A percentile compares a stretch with the other conserved stretches of the same genome.
phyloP scores from a whole-genome alignment of 768 basidiomycete genomes.

The Collybia sordida region DNA sequence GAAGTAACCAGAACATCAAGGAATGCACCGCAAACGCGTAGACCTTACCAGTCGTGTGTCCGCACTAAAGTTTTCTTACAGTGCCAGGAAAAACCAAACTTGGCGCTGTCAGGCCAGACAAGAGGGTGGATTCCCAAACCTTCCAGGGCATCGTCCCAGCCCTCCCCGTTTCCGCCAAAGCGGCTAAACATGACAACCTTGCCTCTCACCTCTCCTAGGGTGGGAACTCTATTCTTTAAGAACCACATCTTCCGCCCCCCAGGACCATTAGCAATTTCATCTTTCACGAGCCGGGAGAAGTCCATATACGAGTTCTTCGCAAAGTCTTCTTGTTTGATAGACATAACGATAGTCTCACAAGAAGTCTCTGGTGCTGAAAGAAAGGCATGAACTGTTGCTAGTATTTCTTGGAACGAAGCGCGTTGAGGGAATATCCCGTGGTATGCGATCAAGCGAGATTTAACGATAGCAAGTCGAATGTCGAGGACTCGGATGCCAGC shows the following conservation, averaged over 20 bases:
- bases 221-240: conserved; percentile 77
- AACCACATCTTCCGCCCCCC: conserved; percentile 73
- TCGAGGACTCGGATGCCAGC: conserved; percentile 84
- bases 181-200: conserved; percentile 85
- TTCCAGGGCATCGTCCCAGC: conserved; percentile 67
- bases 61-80: conserved; percentile 67
- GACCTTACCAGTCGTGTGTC: conserved; percentile 79
- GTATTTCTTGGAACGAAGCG: conserved; percentile 64
- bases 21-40: conserved; percentile 12
- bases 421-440: conserved; percentile 77
- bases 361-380: conserved; percentile 55
- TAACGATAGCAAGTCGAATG: conserved; percentile 70
- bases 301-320: conserved; percentile 36
- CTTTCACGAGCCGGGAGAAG: conserved; percentile 67
- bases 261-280: conserved; percentile 59
- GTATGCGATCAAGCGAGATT: conserved; percentile 68
- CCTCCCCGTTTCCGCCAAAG: conserved; percentile 69
- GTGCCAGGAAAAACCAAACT: conserved; percentile 76
- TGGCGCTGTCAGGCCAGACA: conserved; percentile 79
- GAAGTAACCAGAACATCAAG: neutral
- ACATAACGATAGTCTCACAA: conserved; percentile 80
- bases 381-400: conserved; percentile 61
- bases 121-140: conserved; percentile 88
- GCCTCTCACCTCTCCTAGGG: conserved; percentile 81
- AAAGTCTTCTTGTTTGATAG: conserved; percentile 86